Evolutionary conservation across 345 rosid species (phyloP), one percentile per base, ranked within the genome.

Genomic region (Stellera chamaejasme): DNA sequence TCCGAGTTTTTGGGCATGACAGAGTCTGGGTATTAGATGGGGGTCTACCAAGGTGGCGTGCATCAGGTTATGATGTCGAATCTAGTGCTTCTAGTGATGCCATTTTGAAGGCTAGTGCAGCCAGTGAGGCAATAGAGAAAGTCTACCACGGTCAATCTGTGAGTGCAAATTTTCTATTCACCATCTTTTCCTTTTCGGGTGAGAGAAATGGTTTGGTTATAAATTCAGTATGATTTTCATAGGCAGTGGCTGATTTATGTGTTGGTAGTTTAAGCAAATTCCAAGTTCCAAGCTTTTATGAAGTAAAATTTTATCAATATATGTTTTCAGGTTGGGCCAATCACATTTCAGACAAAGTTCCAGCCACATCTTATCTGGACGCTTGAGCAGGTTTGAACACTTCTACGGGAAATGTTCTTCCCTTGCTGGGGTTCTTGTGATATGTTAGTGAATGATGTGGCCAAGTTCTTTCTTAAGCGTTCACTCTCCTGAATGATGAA

Each of bases 41-140:
- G 59, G 99, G 99, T 56, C 61, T 94, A 43, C 99, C 96, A 32
- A 87, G 88, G 72, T 94, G 99, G 99, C 96, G 95, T 62, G 89
- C 93, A 49, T 85, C 82, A 19, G 99, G 99, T 16, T 94, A 80
- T 62, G 97, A 94, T 77, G 99, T 94, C 45, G 99, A 90, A 67
- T 94, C 99, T 48, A 94, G 97, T 77, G 95, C 99, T 64, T 94
- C 99, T 27, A 56, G 95, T 71, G 96, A 90, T 71, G 84, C 95
- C 65, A 87, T 90, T 76, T 55, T 94, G 77, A 94, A 87, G 76
- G 93, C 96, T 9, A 87, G 96, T 73, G 99, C 99, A 51, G 97
- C 99, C 47, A 87, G 75, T 65, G 97, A 94, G 72, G 99, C 97
- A 27, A 83, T 94, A 59, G 90, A 83, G 74, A 94, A 87, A 85